phyloP scores from a whole-genome alignment of 345 rosid genomes.

The Camelina sativa region DNA sequence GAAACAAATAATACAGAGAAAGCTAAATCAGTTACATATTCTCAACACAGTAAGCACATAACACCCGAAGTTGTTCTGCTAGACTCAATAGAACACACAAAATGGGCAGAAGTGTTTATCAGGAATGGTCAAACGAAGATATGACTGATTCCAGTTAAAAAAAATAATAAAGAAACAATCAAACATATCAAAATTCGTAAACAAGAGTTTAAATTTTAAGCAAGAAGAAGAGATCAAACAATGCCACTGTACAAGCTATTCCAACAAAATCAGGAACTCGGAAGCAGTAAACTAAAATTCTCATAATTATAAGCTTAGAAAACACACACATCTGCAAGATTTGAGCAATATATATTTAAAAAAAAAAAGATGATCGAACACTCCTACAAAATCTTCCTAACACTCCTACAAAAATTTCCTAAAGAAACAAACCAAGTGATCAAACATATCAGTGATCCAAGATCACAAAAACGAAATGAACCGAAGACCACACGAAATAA shows the following conservation, averaged over 20 bases:
- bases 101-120: not conserved
- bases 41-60: not conserved
- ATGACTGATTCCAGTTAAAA: not conserved
- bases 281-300: not conserved
- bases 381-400: not conserved
- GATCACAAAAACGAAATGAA: not conserved
- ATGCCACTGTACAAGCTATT: not conserved
- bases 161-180: conserved; percentile 10
- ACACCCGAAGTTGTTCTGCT: conserved; percentile 17
- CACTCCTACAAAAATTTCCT: not conserved
- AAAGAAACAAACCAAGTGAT: not conserved
- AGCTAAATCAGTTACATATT: conserved; percentile 25
- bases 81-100: not conserved
- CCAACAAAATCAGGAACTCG: conserved; percentile 5
- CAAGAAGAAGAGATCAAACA: conserved; percentile 14
- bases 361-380: not conserved
- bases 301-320: not conserved
- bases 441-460: conserved; percentile 21
- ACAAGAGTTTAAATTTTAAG: not conserved
- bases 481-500: not conserved
- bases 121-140: not conserved
- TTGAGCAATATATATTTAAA: not conserved
- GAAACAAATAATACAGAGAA: conserved; percentile 43
- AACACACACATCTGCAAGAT: not conserved
- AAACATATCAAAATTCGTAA: conserved; percentile 7